phyloP scores from a whole-genome alignment of 257 asterid species.

The Euphrasia confusa region DNA sequence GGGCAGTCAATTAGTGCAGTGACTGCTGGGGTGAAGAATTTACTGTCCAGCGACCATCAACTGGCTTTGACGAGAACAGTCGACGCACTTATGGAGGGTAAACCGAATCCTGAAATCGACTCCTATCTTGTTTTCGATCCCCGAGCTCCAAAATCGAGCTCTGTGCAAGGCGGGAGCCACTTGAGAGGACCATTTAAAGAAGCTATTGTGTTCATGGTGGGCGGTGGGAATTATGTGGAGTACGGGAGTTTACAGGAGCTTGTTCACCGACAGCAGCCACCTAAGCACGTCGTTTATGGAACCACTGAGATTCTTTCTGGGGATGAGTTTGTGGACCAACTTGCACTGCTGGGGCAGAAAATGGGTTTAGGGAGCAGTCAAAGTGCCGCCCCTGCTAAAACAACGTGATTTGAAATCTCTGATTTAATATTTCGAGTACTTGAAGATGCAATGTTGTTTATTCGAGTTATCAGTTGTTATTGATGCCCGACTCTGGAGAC shows the following conservation, averaged over 20 bases:
- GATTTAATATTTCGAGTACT: constrained; percentile 9
- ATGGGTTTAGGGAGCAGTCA: constrained; percentile 65
- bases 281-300: constrained; percentile 75
- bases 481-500: not conserved
- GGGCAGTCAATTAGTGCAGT: constrained; percentile 85
- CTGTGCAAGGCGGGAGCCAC: constrained; percentile 29
- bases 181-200: constrained; percentile 92
- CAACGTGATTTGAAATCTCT: constrained; percentile 13
- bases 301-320: constrained; percentile 90
- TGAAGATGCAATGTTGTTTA: constrained; percentile 22
- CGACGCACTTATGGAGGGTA: constrained; percentile 96
- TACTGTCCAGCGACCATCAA: constrained; percentile 83
- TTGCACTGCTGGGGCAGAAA: constrained; percentile 47
- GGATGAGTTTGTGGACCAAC: constrained; percentile 92
- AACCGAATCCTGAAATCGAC: constrained; percentile 81
- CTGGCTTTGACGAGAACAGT: constrained; percentile 79
- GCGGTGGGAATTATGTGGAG: constrained; percentile 97
- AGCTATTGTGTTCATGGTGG: constrained; percentile 93
- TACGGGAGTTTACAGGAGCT: constrained; percentile 58
- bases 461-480: constrained; percentile 3
- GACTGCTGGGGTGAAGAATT: constrained; percentile 89
- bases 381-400: constrained; percentile 8
- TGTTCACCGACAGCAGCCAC: constrained; percentile 71
- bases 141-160: constrained; percentile 74
- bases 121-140: constrained; percentile 82